These are phyloP conservation scores for Daedaleopsis nitida DNA, from an alignment of 768 basidiomycete species.

Conservation along the genomic window DNA sequence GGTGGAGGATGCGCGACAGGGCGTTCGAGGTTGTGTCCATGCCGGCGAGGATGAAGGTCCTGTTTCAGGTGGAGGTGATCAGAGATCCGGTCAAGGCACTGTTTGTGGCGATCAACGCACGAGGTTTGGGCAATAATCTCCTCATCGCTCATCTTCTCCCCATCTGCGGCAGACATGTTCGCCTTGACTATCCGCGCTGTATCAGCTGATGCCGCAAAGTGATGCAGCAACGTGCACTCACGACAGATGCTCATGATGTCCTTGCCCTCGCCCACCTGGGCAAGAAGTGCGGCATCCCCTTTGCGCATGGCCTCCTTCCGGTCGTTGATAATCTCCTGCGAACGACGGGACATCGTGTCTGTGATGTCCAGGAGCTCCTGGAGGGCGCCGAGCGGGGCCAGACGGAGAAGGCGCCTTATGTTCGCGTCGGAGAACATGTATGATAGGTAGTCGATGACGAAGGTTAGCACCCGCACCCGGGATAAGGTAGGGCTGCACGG, in stretches of 20 bases:
- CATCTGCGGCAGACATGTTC: slow-evolving; percentile 11
- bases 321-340: slow-evolving; percentile 38
- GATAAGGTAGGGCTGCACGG: neutral
- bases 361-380: slow-evolving; percentile 37
- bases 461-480: neutral
- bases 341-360: slow-evolving; percentile 38
- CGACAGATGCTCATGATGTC: slow-evolving; percentile 51
- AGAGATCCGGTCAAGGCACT: neutral
- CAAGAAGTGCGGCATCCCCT: slow-evolving; percentile 36
- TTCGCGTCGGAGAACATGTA: neutral
- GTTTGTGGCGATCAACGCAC: slow-evolving; percentile 1
- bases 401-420: neutral
- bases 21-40: slow-evolving; percentile 31
- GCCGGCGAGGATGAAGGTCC: slow-evolving; percentile 25
- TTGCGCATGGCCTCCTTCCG: slow-evolving; percentile 39
- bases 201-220: neutral
- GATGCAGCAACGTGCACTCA: slow-evolving; percentile 26
- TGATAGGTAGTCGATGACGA: neutral
- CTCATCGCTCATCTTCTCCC: slow-evolving; percentile 13
- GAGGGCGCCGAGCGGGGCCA: slow-evolving; percentile 6
- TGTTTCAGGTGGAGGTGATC: neutral
- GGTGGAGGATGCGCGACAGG: slow-evolving; percentile 19
- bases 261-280: slow-evolving; percentile 40
- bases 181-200: slow-evolving; percentile 20
- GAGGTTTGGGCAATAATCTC: slow-evolving; percentile 21